These are phyloP conservation scores for Protea cynaroides DNA, from an alignment of 164 flowering plant species.

Conservation along the genomic window DNA sequence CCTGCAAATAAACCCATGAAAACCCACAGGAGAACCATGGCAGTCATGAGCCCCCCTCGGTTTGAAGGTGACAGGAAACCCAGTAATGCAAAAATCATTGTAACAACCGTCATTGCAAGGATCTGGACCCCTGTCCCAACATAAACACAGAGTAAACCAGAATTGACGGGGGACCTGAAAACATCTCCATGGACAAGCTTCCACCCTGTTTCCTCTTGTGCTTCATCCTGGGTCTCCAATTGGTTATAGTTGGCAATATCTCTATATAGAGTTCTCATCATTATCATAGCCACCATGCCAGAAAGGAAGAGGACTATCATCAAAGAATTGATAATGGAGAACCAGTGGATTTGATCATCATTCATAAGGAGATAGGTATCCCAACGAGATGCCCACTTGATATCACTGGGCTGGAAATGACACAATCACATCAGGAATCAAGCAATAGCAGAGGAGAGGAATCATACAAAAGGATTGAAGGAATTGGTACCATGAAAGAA, in stretches of 20 bases:
- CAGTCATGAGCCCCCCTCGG: constrained; percentile 43
- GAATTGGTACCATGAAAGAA: constrained; percentile 33
- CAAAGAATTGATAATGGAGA: constrained; percentile 42
- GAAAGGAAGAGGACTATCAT: constrained; percentile 42
- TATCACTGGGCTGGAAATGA: constrained; percentile 34
- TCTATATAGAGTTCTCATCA: constrained; percentile 48
- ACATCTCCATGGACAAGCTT: constrained; percentile 42
- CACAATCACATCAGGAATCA: not conserved
- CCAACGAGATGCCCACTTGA: constrained; percentile 58
- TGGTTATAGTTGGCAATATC: constrained; percentile 46
- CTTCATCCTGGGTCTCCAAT: constrained; percentile 1
- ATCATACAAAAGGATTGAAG: not conserved
- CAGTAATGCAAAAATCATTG: constrained; percentile 43
- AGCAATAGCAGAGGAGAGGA: not conserved
- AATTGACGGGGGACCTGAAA: constrained; percentile 12
- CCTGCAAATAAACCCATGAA: constrained; percentile 40
- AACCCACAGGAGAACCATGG: constrained; percentile 44
- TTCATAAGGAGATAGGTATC: constrained; percentile 41
- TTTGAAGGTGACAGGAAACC: constrained; percentile 47
- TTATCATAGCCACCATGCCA: constrained; percentile 26
- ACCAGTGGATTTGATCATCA: constrained; percentile 44
- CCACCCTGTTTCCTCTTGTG: constrained; percentile 23
- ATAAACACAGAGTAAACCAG: constrained; percentile 38
- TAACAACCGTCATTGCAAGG: constrained; percentile 44
- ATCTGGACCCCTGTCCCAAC: constrained; percentile 47